Evolutionary conservation across 148 eudicot genomes (phyloP).

Genomic region (Vaccinium vitisidaea): DNA sequence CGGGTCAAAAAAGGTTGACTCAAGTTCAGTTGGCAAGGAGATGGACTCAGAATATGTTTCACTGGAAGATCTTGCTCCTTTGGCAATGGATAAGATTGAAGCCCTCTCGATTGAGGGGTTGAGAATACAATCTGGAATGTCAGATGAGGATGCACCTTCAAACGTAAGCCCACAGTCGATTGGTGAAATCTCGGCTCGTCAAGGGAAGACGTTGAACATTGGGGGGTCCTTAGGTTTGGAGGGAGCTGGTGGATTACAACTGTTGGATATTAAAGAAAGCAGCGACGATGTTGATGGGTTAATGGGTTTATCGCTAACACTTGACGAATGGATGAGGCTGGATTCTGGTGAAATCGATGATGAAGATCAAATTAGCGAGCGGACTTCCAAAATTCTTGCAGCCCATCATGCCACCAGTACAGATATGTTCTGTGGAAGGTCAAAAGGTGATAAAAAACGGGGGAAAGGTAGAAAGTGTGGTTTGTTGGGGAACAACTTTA

Average conservation of each 20-base stretch:
- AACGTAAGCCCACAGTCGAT: slow-evolving; percentile 54
- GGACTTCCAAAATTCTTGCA: slow-evolving; percentile 54
- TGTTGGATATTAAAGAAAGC: slow-evolving; percentile 56
- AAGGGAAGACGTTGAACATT: slow-evolving; percentile 46
- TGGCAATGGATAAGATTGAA: slow-evolving; percentile 94
- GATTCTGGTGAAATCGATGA: slow-evolving; percentile 61
- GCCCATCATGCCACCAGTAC: slow-evolving; percentile 68
- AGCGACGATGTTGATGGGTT: slow-evolving; percentile 56
- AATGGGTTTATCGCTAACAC: slow-evolving; percentile 73
- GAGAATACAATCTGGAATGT: slow-evolving; percentile 91
- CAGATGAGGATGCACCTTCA: slow-evolving; percentile 76
- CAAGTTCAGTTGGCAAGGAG: slow-evolving; percentile 30
- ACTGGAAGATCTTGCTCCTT: slow-evolving; percentile 90
- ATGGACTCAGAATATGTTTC: slow-evolving; percentile 67
- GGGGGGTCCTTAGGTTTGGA: slow-evolving; percentile 63
- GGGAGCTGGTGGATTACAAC: slow-evolving; percentile 89
- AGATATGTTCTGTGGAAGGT: slow-evolving; percentile 33
- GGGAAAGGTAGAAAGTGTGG: slow-evolving; percentile 46
- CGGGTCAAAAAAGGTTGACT: slow-evolving; percentile 36
- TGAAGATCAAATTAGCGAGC: slow-evolving; percentile 46
- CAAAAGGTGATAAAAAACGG: slow-evolving; percentile 37
- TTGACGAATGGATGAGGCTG: slow-evolving; percentile 84
- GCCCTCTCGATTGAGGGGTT: slow-evolving; percentile 89
- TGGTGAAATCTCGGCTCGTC: slow-evolving; percentile 56
- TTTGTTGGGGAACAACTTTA: slow-evolving; percentile 64